Conservation (phyloP, 805 yeast genomes). For the Candida maesae region DNA sequence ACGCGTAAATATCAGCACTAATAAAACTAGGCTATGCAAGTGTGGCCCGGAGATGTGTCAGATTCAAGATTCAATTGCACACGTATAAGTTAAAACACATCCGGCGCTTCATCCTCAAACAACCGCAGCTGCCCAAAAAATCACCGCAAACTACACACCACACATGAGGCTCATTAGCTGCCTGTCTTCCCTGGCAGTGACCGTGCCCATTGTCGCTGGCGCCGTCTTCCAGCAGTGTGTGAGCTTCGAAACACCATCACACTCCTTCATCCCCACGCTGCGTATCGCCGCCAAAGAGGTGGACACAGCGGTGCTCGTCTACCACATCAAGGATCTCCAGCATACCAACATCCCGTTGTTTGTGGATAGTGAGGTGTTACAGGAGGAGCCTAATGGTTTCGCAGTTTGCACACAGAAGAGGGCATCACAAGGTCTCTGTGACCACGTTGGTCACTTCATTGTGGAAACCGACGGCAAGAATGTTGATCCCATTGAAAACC, state of each 20-base stretch:
- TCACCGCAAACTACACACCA: no score
- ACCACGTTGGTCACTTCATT: conserved; percentile 13
- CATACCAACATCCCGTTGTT: conserved; percentile 15
- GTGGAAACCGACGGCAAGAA: conserved; percentile 1
- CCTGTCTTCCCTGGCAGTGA: neutral
- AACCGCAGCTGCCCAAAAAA: no score
- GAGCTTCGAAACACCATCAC: conserved; percentile 8
- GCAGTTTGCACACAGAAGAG: conserved; percentile 14
- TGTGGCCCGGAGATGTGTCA: no score
- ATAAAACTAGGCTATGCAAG: no score
- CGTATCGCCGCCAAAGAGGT: neutral
- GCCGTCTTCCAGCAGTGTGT: conserved; percentile 10
- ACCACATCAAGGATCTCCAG: conserved; percentile 8
- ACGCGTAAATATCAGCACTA: no score
- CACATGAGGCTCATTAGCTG: neutral
- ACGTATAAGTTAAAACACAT: no score
- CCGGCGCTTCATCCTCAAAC: no score
- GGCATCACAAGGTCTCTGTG: conserved; percentile 10
- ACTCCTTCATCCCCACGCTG: neutral
- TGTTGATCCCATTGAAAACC: conserved; percentile 4
- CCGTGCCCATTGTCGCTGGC: neutral
- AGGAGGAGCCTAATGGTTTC: conserved; percentile 10
- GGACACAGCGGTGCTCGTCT: conserved; percentile 13
- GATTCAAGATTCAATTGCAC: no score
- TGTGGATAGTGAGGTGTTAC: conserved; percentile 4